Base-by-base conservation (phyloP, 2,329 filamentous ascomycete genomes). In the Elsinoe perseae region DNA sequence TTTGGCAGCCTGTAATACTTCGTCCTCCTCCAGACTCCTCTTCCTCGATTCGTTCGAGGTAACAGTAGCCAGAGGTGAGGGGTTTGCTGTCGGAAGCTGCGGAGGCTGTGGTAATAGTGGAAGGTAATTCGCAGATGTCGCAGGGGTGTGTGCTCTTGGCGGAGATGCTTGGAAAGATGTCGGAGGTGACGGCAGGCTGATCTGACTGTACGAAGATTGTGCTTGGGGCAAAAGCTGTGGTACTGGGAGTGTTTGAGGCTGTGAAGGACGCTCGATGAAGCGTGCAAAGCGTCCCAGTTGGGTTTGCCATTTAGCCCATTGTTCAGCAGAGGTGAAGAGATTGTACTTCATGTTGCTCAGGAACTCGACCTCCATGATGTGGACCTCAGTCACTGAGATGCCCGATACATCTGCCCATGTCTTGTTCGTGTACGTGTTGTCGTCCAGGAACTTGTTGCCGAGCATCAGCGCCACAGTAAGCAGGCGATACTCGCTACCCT, bases 321-420 rank as follows among this genome's bases (percentile, higher is more conserved):
- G 82, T 54, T 83, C 79, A 67, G 89, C 85, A 2, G 91, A 95
- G 2, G 89, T 89, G 68, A 92, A 84, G 6, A 98, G 77, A 64
- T 89, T 90, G 72, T 97, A 98, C 66, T 92, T 84, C 85, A 98
- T 95, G 71, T 97, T 97, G 76, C 92, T 96, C 61, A 98, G 77
- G 65, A 98, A 98, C 70, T 98, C 93, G n/a, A 98, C 93, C 70
- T 98, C 93, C 93, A 98, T 98, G 43, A 96, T 87, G 69, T 98
- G 93, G 53, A 98, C 95, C 71, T 98, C 93, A 59, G 86, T 84
- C 10, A 97, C 92, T 1, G 88, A 84, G 59, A 98, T 95, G 43
- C 88, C 87, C 0, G 93, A 97, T 9, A 98, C 93, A 65, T 98
- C 93, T 2, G 92, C 93, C 93, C 93, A 98, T 0, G 93, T 98